Conservation (phyloP, 2,329 filamentous ascomycete species). For the Myotisia sp. region DNA sequence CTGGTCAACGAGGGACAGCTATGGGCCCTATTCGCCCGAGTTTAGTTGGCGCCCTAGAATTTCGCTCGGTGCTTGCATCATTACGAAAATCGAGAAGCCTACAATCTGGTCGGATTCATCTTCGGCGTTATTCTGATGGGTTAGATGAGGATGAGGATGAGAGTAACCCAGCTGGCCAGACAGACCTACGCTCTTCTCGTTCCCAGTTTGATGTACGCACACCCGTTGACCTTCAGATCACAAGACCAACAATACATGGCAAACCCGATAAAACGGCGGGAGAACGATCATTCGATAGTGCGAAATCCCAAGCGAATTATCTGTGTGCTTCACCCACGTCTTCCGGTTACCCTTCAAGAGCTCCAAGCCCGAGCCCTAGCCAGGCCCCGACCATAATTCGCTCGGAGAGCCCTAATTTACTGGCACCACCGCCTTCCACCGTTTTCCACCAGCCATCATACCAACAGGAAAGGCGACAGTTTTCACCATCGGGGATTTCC, state of each 20-base stretch:
- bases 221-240: too few relatives aligned
- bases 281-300: too few relatives aligned
- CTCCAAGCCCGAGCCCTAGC: constrained; percentile 19
- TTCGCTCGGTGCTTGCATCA: constrained; percentile 77
- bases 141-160: constrained; percentile 29
- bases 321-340: constrained; percentile 24
- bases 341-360: constrained; percentile 19
- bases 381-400: constrained; percentile 10
- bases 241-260: constrained; percentile 4
- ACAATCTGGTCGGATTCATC: constrained; percentile 52
- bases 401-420: constrained; percentile 24
- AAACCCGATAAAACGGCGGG: not conserved
- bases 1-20: constrained; percentile 53
- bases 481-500: constrained; percentile 15
- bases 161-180: too few relatives aligned
- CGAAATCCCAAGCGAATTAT: constrained; percentile 11
- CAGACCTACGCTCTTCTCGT: too few relatives aligned
- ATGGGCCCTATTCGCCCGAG: constrained; percentile 82
- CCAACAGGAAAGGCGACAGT: constrained; percentile 9
- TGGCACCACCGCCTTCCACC: constrained; percentile 32
- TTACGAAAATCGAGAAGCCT: constrained; percentile 69
- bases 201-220: too few relatives aligned
- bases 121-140: constrained; percentile 57
- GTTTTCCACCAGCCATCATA: constrained; percentile 27
- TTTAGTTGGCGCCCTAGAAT: constrained; percentile 83